Percentiles rank a stretch among this genome's conserved stretches.
Evolutionary conservation across 2,329 filamentous ascomycete species (phyloP).

Genomic region (Aspergillus aculeatinus): DNA sequence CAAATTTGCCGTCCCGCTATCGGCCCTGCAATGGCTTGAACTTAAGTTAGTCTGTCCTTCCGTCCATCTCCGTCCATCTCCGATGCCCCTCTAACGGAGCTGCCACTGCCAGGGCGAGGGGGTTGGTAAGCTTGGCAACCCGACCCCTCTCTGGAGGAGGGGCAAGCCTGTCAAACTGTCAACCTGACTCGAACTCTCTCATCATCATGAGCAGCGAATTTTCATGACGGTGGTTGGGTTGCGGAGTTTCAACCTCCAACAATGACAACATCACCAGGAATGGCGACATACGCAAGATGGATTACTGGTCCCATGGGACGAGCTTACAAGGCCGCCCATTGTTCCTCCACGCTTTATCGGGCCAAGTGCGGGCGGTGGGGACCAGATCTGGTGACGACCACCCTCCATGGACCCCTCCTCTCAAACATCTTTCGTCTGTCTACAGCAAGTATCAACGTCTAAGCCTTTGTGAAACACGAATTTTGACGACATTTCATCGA

Average conservation of each 20-base stretch:
- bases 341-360: no score
- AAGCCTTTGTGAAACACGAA: no score
- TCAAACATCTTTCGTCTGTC: not conserved
- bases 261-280: not conserved
- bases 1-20: not conserved
- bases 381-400: not conserved
- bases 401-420: not conserved
- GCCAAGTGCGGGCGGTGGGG: not conserved
- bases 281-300: not conserved
- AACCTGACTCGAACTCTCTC: not conserved
- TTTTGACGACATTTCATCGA: not conserved
- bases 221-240: not conserved
- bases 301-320: not conserved
- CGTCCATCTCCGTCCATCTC: not conserved
- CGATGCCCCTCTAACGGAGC: not conserved
- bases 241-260: not conserved
- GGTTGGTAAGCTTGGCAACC: not conserved
- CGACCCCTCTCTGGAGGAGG: not conserved
- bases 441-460: no score
- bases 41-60: not conserved
- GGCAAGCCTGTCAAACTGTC: not conserved
- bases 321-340: not conserved
- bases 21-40: not conserved
- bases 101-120: not conserved
- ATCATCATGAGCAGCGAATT: not conserved